Percentiles rank a stretch among this genome's conserved stretches.
These are phyloP conservation scores for Candida tammaniensis DNA, from an alignment of 805 yeast genomes.

Conservation along the genomic window DNA sequence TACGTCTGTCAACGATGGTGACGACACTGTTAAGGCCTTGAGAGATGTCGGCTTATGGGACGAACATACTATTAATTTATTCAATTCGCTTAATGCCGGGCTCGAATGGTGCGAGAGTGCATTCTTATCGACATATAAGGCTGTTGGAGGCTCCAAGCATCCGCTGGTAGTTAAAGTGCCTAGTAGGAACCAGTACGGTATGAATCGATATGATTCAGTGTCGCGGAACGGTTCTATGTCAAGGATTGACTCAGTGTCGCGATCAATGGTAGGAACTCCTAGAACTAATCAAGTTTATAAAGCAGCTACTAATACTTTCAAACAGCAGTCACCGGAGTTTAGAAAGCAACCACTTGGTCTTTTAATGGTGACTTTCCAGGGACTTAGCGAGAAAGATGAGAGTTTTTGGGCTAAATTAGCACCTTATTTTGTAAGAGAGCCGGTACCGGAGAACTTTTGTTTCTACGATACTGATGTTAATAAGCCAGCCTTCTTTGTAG, in stretches of 20 bases:
- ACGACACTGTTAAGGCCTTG: conserved; percentile 65
- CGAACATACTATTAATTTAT: conserved; percentile 53
- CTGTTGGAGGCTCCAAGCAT: too few species aligned
- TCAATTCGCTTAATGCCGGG: conserved; percentile 78
- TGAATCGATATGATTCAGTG: neutral
- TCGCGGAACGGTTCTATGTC: neutral
- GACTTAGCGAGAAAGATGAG: conserved; percentile 46
- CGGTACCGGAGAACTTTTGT: conserved; percentile 43
- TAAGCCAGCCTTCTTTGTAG: conserved; percentile 53
- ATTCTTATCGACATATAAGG: conserved; percentile 63
- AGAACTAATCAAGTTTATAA: conserved; percentile 50
- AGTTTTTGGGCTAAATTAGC: conserved; percentile 64
- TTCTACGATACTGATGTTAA: conserved; percentile 46
- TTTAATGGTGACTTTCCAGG: conserved; percentile 62
- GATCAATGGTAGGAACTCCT: too few species aligned
- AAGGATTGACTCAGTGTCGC: too few species aligned
- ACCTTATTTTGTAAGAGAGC: conserved; percentile 49
- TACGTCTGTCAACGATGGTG: conserved; percentile 70
- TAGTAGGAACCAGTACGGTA: too few species aligned
- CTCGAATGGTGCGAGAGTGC: conserved; percentile 97
- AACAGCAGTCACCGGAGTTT: conserved; percentile 32
- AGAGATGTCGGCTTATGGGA: conserved; percentile 82
- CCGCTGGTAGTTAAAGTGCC: too few species aligned
- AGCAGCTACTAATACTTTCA: conserved; percentile 48
- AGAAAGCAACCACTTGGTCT: conserved; percentile 65